Evolutionary conservation across 2,329 filamentous ascomycete species (phyloP), one percentile per base, ranked within the genome.

Genomic region (Aureobasidium sp.): DNA sequence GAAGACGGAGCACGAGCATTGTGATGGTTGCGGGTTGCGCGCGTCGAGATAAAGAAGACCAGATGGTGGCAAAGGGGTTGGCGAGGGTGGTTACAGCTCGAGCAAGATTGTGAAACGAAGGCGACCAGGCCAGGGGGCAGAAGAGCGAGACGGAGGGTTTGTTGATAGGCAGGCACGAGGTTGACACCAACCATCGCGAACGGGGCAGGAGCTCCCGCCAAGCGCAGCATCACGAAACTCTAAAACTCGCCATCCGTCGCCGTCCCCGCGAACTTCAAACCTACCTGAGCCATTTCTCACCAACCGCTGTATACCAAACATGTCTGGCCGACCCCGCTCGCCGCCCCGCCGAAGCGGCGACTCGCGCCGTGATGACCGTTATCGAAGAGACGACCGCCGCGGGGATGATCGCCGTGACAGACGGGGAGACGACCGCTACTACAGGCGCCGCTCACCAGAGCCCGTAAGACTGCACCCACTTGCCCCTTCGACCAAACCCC

Each of bases 361-460:
- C n/a, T 57, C 62, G 25, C 45, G 59, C 31, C 57, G 66, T 58
- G 61, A 68, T 53, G 61, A 66, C 42, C 64, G 61, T 36, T 64
- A 66, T 15, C 61, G 66, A 47, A 65, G 68, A 37, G 67, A 68
- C 61, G 66, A 63, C 64, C 63, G 59, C 59, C 63, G 42, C 6
- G 41, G 55, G 29, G 66, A 68, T 44, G 55, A 57, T 20, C 66
- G 68, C 44, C 41, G 53, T 51, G 63, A 55, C 48, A 53, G 37
- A n/a, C 9, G 53, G 45, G 47, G 63, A 57, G 63, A 56, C 37
- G 61, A 53, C 22, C n/a, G 56, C 55, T 57, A 63, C 34, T 81
- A 83, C 63, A 81, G 84, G 64, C 82, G 80, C 67, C 80, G 83
- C 70, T 87, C 85, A 68, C 49, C 61, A 56, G 61, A 81, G 85